Evolutionary conservation across 768 basidiomycete species (phyloP).

Genomic region (Lactifluus pinguis): DNA sequence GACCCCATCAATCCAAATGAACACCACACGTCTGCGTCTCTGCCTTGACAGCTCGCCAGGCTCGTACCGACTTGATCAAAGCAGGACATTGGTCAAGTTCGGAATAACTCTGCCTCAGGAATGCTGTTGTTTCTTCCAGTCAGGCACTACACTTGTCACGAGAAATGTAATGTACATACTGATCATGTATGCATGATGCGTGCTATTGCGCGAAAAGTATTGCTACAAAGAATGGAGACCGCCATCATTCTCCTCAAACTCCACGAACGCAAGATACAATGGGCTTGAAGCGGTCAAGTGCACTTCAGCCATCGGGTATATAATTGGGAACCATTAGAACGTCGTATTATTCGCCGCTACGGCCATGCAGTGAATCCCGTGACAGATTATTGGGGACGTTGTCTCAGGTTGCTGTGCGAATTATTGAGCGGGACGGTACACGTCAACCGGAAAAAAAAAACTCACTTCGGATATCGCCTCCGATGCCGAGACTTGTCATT

Average conservation of each 20-base stretch:
- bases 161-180: not conserved
- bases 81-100: not conserved
- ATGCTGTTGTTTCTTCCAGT: not conserved
- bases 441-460: not conserved
- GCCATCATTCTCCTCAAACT: not conserved
- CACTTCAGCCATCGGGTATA: not conserved
- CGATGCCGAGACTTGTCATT: not conserved
- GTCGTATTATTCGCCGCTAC: not conserved
- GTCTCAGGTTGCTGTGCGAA: slow-evolving; percentile 2
- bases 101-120: not conserved
- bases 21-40: not conserved
- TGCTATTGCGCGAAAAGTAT: not conserved
- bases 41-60: not conserved
- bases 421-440: not conserved
- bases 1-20: not conserved
- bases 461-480: slow-evolving; percentile 3
- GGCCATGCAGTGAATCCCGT: not conserved
- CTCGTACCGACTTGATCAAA: not conserved
- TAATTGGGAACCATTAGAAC: not conserved
- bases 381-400: not conserved
- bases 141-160: not conserved
- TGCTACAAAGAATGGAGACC: not conserved
- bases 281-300: not conserved
- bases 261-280: not conserved
- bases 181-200: not conserved